Evolutionary conservation across 148 eudicot species (phyloP).

Genomic region (Hydrangea macrophylla): DNA sequence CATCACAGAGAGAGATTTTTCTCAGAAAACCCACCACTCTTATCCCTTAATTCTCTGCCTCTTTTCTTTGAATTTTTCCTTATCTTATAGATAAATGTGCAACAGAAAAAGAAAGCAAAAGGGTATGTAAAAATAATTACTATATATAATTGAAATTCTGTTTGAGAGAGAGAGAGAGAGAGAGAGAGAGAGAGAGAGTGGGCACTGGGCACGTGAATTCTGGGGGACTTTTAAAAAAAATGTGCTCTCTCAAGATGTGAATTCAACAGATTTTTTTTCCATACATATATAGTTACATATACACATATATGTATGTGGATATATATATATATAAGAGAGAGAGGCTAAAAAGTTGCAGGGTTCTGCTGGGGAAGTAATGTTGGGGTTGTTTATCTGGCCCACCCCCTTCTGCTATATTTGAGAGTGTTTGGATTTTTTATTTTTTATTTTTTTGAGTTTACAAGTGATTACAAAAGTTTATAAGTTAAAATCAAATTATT

Average conservation of each 20-base stretch:
- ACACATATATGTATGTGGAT: not conserved
- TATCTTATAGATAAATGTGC: not conserved
- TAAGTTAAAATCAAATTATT: too few species aligned
- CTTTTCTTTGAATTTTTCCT: slow-evolving; percentile 1
- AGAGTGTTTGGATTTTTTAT: too few species aligned
- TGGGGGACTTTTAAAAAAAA: slow-evolving; percentile 15
- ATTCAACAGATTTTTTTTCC: not conserved
- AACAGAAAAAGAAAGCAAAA: not conserved
- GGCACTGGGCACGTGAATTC: slow-evolving; percentile 31
- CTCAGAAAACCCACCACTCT: not conserved
- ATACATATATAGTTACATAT: not conserved
- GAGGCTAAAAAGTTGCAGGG: slow-evolving; percentile 2
- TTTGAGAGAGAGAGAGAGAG: slow-evolving; percentile 7
- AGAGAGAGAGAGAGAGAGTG: slow-evolving; percentile 6
- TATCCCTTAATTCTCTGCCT: not conserved
- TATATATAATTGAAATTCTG: not conserved
- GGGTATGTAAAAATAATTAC: not conserved
- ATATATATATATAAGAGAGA: not conserved
- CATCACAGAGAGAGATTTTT: slow-evolving; percentile 22
- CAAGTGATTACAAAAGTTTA: too few species aligned
- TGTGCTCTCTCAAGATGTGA: not conserved
- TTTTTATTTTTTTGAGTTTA: too few species aligned
- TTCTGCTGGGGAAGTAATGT: slow-evolving; percentile 12
- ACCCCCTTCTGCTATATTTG: too few species aligned
- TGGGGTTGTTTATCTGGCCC: too few species aligned